Percentiles rank a stretch among this genome's conserved stretches.
Evolutionary conservation across 441 rosid genomes (phyloP).

Genomic region (Francoa sonchifolia): DNA sequence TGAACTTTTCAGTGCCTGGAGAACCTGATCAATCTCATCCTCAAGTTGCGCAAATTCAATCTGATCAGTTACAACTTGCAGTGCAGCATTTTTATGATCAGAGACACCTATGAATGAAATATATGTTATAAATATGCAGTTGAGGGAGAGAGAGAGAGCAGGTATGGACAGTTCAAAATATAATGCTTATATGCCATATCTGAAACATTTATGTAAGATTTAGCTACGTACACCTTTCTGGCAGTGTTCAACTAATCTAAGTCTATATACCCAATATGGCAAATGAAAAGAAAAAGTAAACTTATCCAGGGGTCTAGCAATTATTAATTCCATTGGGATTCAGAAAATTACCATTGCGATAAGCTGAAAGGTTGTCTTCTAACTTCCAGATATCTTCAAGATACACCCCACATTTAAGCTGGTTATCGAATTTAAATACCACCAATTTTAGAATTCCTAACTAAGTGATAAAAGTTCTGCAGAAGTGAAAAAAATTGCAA

Average conservation of each 20-base stretch:
- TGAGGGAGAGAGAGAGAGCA: not conserved
- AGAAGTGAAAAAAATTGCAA: slow-evolving; percentile 6
- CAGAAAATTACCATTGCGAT: slow-evolving; percentile 32
- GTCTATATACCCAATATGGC: no score
- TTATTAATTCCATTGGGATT: not conserved
- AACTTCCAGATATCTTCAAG: slow-evolving; percentile 47
- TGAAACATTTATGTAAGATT: no score
- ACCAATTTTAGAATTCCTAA: slow-evolving; percentile 15
- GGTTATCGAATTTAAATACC: slow-evolving; percentile 21
- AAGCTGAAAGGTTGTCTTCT: slow-evolving; percentile 26
- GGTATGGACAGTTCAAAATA: not conserved
- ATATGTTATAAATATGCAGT: not conserved
- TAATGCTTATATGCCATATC: not conserved
- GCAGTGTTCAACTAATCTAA: no score
- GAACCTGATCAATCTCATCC: slow-evolving; percentile 42
- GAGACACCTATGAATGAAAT: slow-evolving; percentile 20
- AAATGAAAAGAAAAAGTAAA: not conserved
- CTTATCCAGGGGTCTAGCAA: not conserved
- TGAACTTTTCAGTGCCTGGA: slow-evolving; percentile 36
- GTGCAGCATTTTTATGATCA: slow-evolving; percentile 18
- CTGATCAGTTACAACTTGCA: slow-evolving; percentile 17
- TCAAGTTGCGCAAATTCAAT: slow-evolving; percentile 46
- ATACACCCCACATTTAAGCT: slow-evolving; percentile 50
- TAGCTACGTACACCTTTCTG: no score
- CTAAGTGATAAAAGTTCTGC: not conserved